These are phyloP conservation scores for Hippophae gyantsensis DNA, from an alignment of 306 rosid species.

Conservation along the genomic window DNA sequence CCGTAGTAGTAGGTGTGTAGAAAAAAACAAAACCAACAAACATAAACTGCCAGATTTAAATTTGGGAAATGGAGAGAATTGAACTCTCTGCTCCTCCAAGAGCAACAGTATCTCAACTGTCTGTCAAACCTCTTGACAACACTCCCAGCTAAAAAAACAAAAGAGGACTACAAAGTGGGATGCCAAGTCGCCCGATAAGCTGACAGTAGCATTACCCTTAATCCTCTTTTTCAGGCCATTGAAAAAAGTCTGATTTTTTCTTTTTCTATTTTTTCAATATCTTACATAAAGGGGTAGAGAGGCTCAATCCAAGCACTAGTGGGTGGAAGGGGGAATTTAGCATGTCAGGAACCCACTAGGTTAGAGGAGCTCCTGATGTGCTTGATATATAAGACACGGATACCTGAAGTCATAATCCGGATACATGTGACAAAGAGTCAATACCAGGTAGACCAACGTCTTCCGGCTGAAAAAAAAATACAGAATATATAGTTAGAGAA, in stretches of 20 bases:
- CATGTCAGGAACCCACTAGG: too few relatives aligned
- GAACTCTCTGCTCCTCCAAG: constrained; percentile 98
- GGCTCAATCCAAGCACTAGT: too few relatives aligned
- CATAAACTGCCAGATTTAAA: constrained; percentile 28
- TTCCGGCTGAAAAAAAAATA: constrained; percentile 65
- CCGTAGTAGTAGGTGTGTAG: background rate
- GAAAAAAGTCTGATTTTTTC: background rate
- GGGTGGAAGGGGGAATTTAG: too few relatives aligned
- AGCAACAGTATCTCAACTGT: constrained; percentile 88
- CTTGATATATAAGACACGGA: constrained; percentile 23
- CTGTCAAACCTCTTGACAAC: constrained; percentile 99
- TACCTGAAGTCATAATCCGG: constrained; percentile 99
- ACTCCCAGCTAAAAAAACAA: constrained; percentile 54
- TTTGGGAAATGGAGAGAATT: constrained; percentile 99
- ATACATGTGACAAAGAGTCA: constrained; percentile 84
- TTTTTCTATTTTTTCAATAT: too few relatives aligned
- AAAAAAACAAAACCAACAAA: constrained; percentile 15
- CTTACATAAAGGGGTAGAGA: too few relatives aligned
- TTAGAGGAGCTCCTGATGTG: too few relatives aligned
- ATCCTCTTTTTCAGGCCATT: constrained; percentile 41
- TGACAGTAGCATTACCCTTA: constrained; percentile 99
- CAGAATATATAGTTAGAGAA: constrained; percentile 24
- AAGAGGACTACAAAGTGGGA: constrained; percentile 79
- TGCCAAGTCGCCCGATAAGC: constrained; percentile 97
- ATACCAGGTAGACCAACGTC: constrained; percentile 86